Base-by-base conservation (phyloP, 1,284 basidiomycete species). In the Rhodotorula glutinis region DNA sequence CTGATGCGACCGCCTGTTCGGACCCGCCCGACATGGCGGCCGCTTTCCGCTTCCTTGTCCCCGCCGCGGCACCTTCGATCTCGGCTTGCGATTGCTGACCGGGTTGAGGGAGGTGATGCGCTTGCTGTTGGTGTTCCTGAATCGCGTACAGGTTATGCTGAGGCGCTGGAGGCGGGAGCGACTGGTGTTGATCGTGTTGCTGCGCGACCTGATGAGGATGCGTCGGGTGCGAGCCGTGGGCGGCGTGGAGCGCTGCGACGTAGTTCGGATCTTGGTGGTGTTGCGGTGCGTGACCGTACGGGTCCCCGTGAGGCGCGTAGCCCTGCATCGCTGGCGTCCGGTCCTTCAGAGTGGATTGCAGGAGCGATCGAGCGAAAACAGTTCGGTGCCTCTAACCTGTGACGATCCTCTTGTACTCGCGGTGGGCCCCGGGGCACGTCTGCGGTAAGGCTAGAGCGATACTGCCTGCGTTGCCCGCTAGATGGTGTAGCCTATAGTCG, bases 11-110 rank as follows among this genome's bases (percentile, higher is more conserved):
- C 17, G 23, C 29, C 30, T 30, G 52, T 33, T 30, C 43, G 43
- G 17, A 19, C 17, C 43, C 43, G 43, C 43, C 49, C n/a, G 13
- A 25, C 25, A 51, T 51, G 49, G 49, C 49, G 0, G 59, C 62
- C 3, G 66, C 66, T 40, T 60, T 68, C 14, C 66, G 51, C 56
- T 68, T 68, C 46, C 52, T 47, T 11, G 58, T 59, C 16, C 46
- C 53, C 29, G 53, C 47, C 7, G 41, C 55, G 17, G 25, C 29
- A 41, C 52, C 49, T 13, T 16, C 30, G 30, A 38, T 11, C 40
- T 62, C 61, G 25, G 53, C 11, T 13, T 30, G 59, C 27, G 47
- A 23, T 21, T 33, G 44, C 30, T 49, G 44, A 7, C 17, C 23
- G 27, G 30, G 52, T 8, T 53, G 53, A 14, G 25, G 53, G 53